These are phyloP conservation scores for Annona cherimola DNA, from an alignment of 164 flowering plant species.

Conservation along the genomic window DNA sequence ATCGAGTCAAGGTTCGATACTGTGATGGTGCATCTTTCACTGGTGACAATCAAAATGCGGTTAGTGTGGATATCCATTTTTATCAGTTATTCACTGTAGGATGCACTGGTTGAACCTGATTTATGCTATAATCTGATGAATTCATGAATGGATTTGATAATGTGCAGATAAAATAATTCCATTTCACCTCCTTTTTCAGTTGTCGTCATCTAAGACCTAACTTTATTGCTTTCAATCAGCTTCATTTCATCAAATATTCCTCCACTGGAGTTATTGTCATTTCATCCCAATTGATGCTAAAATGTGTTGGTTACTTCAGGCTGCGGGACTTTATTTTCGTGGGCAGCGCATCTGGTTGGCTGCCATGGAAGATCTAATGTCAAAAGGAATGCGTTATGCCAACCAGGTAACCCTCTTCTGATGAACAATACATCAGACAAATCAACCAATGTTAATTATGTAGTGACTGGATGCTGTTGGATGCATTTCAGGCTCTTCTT, in stretches of 20 bases:
- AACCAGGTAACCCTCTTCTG: slow-evolving; percentile 45
- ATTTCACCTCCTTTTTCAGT: too few relatives aligned
- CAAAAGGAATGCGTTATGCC: slow-evolving; percentile 81
- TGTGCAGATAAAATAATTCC: too few relatives aligned
- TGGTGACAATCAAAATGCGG: slow-evolving; percentile 76
- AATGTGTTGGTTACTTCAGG: slow-evolving; percentile 34
- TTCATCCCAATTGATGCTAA: not conserved
- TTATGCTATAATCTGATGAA: too few relatives aligned
- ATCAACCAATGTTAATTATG: not conserved
- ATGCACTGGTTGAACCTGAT: not conserved
- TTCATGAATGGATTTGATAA: too few relatives aligned
- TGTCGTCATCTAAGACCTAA: too few relatives aligned
- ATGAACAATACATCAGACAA: not conserved
- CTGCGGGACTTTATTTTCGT: slow-evolving; percentile 49
- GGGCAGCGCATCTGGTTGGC: slow-evolving; percentile 84
- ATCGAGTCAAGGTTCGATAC: slow-evolving; percentile 82
- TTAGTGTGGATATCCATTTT: slow-evolving; percentile 19
- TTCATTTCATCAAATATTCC: too few relatives aligned
- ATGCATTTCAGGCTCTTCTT: slow-evolving; percentile 70
- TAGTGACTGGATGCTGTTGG: slow-evolving; percentile 1
- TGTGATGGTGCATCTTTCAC: slow-evolving; percentile 96
- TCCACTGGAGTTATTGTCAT: too few relatives aligned
- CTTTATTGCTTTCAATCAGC: too few relatives aligned
- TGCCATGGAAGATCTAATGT: slow-evolving; percentile 79
- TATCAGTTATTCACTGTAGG: not conserved